Conservation (phyloP, 371 early-diverging fungal genomes). For the Mucor sp. region DNA sequence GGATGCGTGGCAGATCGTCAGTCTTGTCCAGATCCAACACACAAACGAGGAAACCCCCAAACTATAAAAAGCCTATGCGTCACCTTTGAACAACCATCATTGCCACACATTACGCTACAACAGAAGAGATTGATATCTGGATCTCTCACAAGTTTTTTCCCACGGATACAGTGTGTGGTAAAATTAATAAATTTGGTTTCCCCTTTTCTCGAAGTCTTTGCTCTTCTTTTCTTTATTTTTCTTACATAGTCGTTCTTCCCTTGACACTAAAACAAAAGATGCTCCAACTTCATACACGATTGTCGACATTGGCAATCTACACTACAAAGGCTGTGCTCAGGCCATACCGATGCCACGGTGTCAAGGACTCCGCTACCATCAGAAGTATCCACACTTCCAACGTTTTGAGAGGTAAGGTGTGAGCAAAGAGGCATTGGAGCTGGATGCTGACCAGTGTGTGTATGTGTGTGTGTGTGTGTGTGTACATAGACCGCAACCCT, state of each 20-base stretch:
- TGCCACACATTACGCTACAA: not conserved
- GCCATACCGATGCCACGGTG: not conserved
- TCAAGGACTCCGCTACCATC: slow-evolving; percentile 13
- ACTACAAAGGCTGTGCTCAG: not conserved
- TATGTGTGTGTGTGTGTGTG: not conserved
- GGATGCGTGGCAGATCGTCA: too few species aligned
- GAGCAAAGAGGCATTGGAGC: not conserved
- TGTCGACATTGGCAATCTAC: slow-evolving; percentile 2
- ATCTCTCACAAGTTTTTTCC: slow-evolving; percentile 6
- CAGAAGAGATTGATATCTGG: not conserved
- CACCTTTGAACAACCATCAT: not conserved
- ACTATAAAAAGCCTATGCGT: not conserved
- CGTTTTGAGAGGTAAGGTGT: not conserved
- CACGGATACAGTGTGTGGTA: slow-evolving; percentile 7
- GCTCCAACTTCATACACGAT: slow-evolving; percentile 11
- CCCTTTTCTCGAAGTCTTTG: not conserved
- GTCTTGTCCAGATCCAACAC: not conserved
- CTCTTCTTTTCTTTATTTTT: not conserved
- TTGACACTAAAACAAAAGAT: not conserved
- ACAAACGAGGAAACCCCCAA: not conserved
- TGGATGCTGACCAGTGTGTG: not conserved
- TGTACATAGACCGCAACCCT: slow-evolving; percentile 59
- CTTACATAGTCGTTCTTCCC: not conserved
- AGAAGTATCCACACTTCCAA: slow-evolving; percentile 8
- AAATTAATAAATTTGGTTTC: not conserved